Conservation (phyloP, 148 eudicot genomes). For the Heliamphora exappendiculata region DNA sequence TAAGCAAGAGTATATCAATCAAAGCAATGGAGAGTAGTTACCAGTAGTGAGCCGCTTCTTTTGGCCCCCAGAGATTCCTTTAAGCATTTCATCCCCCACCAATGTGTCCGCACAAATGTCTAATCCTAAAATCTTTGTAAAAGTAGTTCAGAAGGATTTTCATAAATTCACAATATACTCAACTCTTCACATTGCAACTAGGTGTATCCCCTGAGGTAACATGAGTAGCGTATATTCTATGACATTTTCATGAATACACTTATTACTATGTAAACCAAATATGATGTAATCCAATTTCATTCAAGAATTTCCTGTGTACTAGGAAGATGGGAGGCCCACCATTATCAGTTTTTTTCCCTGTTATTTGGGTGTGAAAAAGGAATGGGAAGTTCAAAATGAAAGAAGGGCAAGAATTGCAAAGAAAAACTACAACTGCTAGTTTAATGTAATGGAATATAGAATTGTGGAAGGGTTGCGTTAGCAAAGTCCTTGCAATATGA, state of each 20-base stretch:
- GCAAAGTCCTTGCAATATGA: conserved; percentile 1
- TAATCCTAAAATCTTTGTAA: conserved; percentile 78
- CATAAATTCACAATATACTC: not conserved
- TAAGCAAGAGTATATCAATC: not conserved
- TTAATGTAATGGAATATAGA: not conserved
- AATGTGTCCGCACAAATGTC: conserved; percentile 81
- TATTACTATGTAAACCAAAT: not conserved
- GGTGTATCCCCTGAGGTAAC: not conserved
- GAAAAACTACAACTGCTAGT: not conserved
- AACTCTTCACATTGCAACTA: not conserved
- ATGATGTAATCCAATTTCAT: not conserved
- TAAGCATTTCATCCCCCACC: conserved; percentile 93
- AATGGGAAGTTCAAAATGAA: not conserved
- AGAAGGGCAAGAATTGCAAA: not conserved
- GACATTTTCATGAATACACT: not conserved
- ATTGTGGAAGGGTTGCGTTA: not conserved
- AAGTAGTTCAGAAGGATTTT: conserved; percentile 30
- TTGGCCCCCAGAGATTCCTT: conserved; percentile 97
- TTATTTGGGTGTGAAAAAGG: not conserved
- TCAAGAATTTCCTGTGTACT: not conserved
- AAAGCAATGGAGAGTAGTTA: conserved; percentile 20
- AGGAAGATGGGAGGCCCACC: not conserved
- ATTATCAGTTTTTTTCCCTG: not conserved
- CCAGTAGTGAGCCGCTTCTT: conserved; percentile 93
- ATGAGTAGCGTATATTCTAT: not conserved